A percentile compares a stretch with the other conserved stretches of the same genome.
phyloP scores from a whole-genome alignment of 352 stramenopile species.

The Phytophthora constricta region DNA sequence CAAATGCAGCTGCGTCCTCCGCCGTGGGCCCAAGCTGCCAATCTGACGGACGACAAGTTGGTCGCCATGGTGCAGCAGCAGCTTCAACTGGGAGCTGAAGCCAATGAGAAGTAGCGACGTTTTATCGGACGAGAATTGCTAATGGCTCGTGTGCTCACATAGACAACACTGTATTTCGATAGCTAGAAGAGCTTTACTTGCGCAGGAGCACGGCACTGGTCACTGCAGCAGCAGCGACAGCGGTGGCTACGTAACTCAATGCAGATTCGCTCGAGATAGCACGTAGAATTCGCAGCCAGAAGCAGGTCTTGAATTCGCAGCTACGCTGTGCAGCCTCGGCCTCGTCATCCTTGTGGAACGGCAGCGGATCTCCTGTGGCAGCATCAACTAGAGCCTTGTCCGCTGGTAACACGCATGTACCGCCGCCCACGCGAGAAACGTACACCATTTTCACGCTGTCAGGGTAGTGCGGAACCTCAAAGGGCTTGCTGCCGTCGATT shows the following conservation, averaged over 20 bases:
- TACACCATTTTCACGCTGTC: constrained; percentile 74
- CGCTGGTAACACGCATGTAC: constrained; percentile 42
- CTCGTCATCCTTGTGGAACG: constrained; percentile 12
- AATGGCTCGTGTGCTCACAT: too few relatives aligned
- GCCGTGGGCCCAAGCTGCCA: constrained; percentile 46
- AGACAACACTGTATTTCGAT: too few relatives aligned
- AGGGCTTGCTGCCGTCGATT: constrained; percentile 14
- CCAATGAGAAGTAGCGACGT: too few relatives aligned
- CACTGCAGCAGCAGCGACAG: constrained; percentile 21
- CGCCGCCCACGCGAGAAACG: constrained; percentile 65
- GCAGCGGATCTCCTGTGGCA: constrained; percentile 46
- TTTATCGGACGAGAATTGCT: too few relatives aligned
- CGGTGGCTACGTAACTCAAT: constrained; percentile 18
- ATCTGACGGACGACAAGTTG: constrained; percentile 63
- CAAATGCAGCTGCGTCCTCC: constrained; percentile 52
- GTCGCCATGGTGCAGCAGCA: constrained; percentile 56
- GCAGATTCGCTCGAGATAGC: neutral
- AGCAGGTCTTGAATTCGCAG: too few relatives aligned
- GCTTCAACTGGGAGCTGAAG: constrained; percentile 17
- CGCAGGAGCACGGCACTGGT: constrained; percentile 25
- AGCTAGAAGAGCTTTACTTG: too few relatives aligned
- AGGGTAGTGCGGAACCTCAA: constrained; percentile 24
- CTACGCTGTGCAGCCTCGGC: too few relatives aligned
- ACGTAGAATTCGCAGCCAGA: constrained; percentile 5
- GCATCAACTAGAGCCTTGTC: constrained; percentile 60